Conservation (phyloP, 352 stramenopile genomes). For the Globisporangium nunn region DNA sequence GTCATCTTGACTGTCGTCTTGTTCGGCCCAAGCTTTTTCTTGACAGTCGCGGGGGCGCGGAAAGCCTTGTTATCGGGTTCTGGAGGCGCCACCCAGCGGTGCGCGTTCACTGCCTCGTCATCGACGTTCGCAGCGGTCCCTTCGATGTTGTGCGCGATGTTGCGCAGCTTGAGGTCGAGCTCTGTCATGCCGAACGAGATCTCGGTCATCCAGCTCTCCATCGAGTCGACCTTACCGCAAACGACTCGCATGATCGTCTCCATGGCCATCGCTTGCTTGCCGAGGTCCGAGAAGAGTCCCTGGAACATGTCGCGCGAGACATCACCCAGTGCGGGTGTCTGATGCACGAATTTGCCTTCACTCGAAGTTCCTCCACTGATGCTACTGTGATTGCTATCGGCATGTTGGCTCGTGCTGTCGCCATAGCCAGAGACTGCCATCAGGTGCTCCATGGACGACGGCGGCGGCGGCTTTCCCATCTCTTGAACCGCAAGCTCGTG, state of each 20-base stretch:
- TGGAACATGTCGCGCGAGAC: slow-evolving; percentile 59
- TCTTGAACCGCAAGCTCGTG: too few relatives aligned
- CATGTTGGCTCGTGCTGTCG: too few relatives aligned
- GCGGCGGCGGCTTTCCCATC: slow-evolving; percentile 19
- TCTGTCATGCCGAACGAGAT: slow-evolving; percentile 73
- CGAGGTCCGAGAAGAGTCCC: slow-evolving; percentile 58
- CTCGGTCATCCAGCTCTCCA: slow-evolving; percentile 67
- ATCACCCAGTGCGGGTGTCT: neutral
- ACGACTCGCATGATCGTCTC: slow-evolving; percentile 60
- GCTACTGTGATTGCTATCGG: neutral
- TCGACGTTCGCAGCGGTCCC: slow-evolving; percentile 64
- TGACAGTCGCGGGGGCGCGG: slow-evolving; percentile 18
- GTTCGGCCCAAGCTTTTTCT: slow-evolving; percentile 44
- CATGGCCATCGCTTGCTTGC: slow-evolving; percentile 70
- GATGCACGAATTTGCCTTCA: too few relatives aligned
- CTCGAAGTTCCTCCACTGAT: neutral
- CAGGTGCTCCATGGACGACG: slow-evolving; percentile 13
- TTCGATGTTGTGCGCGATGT: slow-evolving; percentile 80
- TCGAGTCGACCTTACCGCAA: slow-evolving; percentile 67
- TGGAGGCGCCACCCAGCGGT: slow-evolving; percentile 39
- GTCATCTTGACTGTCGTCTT: slow-evolving; percentile 53
- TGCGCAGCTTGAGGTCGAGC: slow-evolving; percentile 63
- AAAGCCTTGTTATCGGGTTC: slow-evolving; percentile 10
- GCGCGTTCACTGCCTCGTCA: slow-evolving; percentile 22
- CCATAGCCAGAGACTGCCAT: slow-evolving; percentile 2